A percentile compares a stretch with the other conserved stretches of the same genome.
These are phyloP conservation scores for Turritis glabra DNA, from an alignment of 345 rosid genomes.

Conservation along the genomic window DNA sequence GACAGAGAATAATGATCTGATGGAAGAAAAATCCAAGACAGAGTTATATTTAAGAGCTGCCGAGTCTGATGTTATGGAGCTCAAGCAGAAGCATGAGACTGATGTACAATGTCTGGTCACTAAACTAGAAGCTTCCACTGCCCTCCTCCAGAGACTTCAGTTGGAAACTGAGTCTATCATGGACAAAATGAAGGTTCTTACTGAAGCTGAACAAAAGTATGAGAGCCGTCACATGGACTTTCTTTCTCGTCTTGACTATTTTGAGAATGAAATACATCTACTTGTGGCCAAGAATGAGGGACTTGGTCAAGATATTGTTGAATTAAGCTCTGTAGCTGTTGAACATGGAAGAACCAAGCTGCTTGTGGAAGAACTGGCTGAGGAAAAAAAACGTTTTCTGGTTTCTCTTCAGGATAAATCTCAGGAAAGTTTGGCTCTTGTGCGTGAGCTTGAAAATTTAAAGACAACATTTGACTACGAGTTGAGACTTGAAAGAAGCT, in stretches of 20 bases:
- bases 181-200: slow-evolving; percentile 49
- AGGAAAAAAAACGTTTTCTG: slow-evolving; percentile 57
- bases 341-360: slow-evolving; percentile 62
- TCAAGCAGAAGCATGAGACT: slow-evolving; percentile 60
- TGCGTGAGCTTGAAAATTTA: slow-evolving; percentile 46
- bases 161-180: slow-evolving; percentile 57
- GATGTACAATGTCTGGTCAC: slow-evolving; percentile 46
- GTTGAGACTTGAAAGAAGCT: slow-evolving; percentile 54
- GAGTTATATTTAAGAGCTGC: slow-evolving; percentile 45
- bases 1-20: slow-evolving; percentile 57
- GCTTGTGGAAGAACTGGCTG: slow-evolving; percentile 53
- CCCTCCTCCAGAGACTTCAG: slow-evolving; percentile 62
- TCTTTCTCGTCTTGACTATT: slow-evolving; percentile 54
- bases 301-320: slow-evolving; percentile 55
- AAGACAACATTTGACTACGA: slow-evolving; percentile 51
- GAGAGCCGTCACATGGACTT: slow-evolving; percentile 49
- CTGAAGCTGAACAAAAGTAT: slow-evolving; percentile 58
- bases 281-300: slow-evolving; percentile 56
- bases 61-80: slow-evolving; percentile 50
- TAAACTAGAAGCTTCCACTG: slow-evolving; percentile 53
- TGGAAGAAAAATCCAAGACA: slow-evolving; percentile 54
- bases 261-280: slow-evolving; percentile 59
- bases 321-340: slow-evolving; percentile 48
- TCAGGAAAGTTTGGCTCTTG: slow-evolving; percentile 52
- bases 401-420: slow-evolving; percentile 55